A percentile compares a stretch with the other conserved stretches of the same genome.
Evolutionary conservation across 441 rosid genomes (phyloP).

Genomic region (Populus trichocarpa): DNA sequence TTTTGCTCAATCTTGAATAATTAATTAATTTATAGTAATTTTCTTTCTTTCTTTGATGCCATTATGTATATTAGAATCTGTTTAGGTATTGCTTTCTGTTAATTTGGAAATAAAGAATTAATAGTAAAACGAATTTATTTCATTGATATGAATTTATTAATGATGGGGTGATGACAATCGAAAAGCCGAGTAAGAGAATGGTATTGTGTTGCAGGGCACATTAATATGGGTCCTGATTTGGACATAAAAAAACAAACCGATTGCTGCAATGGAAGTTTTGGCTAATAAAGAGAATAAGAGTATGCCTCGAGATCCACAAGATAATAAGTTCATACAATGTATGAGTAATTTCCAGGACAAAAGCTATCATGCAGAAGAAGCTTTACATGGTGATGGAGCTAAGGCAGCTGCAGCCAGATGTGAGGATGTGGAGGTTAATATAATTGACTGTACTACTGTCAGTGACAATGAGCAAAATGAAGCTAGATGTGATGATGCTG

Average conservation of each 20-base stretch:
- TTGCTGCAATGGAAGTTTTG: slow-evolving; percentile 23
- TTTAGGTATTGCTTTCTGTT: not conserved
- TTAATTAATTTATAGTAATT: too few relatives aligned
- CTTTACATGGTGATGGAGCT: slow-evolving; percentile 9
- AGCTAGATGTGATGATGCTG: slow-evolving; percentile 31
- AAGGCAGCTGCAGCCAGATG: slow-evolving; percentile 6
- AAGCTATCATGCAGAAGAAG: slow-evolving; percentile 10
- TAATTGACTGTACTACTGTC: slow-evolving; percentile 32
- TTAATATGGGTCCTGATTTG: slow-evolving; percentile 39
- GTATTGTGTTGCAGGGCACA: not conserved
- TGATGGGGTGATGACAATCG: not conserved
- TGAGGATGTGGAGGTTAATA: slow-evolving; percentile 49
- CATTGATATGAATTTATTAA: too few relatives aligned
- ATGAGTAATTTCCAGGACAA: slow-evolving; percentile 38
- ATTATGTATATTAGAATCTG: not conserved
- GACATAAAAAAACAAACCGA: slow-evolving; percentile 20
- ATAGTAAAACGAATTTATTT: too few relatives aligned
- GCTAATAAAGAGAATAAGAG: slow-evolving; percentile 23
- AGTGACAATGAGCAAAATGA: slow-evolving; percentile 13
- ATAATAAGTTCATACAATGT: slow-evolving; percentile 36
- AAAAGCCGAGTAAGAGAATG: not conserved
- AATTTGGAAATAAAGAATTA: too few relatives aligned
- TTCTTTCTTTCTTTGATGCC: not conserved
- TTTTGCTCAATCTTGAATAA: not conserved
- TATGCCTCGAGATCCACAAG: slow-evolving; percentile 15